Percentiles rank a stretch among this genome's conserved stretches.
Evolutionary conservation across 257 asterid species (phyloP).

Genomic region (Nicotiana obtusifolia): DNA sequence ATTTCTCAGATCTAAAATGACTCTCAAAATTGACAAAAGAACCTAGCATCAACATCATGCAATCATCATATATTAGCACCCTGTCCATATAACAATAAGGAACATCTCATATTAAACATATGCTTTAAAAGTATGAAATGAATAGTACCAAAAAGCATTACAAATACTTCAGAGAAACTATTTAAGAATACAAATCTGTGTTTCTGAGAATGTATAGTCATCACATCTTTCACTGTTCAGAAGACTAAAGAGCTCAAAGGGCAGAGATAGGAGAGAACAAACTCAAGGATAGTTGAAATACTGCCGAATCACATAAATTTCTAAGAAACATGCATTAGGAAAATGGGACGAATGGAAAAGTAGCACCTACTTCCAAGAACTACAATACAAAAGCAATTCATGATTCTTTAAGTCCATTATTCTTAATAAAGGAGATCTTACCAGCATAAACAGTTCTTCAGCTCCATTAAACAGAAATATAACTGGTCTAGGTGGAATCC

Average conservation of each 20-base stretch:
- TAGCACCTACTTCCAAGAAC: background rate
- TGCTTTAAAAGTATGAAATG: background rate
- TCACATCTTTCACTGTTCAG: background rate
- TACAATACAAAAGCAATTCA: background rate
- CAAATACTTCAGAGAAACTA: background rate
- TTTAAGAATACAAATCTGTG: background rate
- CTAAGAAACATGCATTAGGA: background rate
- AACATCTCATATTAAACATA: background rate
- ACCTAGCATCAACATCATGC: background rate
- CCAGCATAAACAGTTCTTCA: conserved; percentile 97
- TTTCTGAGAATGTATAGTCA: background rate
- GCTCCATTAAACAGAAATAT: conserved; percentile 97
- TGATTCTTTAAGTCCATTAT: background rate
- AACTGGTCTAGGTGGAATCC: conserved; percentile 90
- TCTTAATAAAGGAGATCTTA: conserved; percentile 28
- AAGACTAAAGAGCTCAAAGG: background rate
- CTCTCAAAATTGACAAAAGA: background rate
- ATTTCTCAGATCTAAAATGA: background rate
- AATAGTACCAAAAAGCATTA: background rate
- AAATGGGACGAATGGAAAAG: background rate
- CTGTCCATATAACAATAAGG: background rate
- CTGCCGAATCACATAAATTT: background rate
- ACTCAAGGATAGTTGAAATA: background rate
- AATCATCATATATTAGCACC: background rate
- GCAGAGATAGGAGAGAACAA: background rate